These are phyloP conservation scores for Cladophialophora yegresii DNA, from an alignment of 2,329 filamentous ascomycete genomes.

Conservation along the genomic window DNA sequence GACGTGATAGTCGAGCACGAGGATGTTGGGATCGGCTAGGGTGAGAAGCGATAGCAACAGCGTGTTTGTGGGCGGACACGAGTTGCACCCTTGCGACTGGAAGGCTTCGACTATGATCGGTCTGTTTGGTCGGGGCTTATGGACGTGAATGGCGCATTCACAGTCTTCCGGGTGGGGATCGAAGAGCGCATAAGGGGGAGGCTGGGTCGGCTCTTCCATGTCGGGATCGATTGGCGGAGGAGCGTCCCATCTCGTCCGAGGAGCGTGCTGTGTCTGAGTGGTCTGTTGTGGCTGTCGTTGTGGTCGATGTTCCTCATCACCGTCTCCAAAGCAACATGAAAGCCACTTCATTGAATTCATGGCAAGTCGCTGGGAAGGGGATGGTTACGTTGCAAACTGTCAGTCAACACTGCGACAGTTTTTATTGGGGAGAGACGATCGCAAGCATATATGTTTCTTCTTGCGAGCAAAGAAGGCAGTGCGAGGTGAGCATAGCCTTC, in stretches of 20 bases:
- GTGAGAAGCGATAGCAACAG: conserved; percentile 16
- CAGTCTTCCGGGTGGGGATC: conserved; percentile 20
- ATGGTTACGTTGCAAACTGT: not conserved
- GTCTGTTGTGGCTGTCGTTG: conserved; percentile 8
- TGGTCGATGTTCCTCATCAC: conserved; percentile 2
- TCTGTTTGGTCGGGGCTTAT: conserved; percentile 12
- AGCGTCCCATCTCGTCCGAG: conserved; percentile 14
- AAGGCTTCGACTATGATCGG: conserved; percentile 17
- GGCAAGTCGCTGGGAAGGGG: not conserved
- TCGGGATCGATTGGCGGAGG: conserved; percentile 12
- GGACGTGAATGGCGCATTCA: conserved; percentile 13
- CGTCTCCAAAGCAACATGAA: conserved; percentile 13
- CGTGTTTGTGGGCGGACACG: conserved; percentile 17
- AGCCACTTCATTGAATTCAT: conserved; percentile 7
- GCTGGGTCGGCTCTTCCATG: conserved; percentile 5
- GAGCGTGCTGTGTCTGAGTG: conserved; percentile 6
- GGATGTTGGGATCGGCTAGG: conserved; percentile 21
- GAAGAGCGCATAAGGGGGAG: conserved; percentile 16
- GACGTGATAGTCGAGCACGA: conserved; percentile 22
- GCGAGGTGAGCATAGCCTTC: not conserved
- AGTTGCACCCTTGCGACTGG: conserved; percentile 20
- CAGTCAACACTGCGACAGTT: not conserved
- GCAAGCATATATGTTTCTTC: not conserved
- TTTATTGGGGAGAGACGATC: not conserved
- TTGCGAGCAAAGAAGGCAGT: not conserved